Conservation (phyloP, 2,329 filamentous ascomycete species). For the Stagonosporopsis cucurbitacearum region DNA sequence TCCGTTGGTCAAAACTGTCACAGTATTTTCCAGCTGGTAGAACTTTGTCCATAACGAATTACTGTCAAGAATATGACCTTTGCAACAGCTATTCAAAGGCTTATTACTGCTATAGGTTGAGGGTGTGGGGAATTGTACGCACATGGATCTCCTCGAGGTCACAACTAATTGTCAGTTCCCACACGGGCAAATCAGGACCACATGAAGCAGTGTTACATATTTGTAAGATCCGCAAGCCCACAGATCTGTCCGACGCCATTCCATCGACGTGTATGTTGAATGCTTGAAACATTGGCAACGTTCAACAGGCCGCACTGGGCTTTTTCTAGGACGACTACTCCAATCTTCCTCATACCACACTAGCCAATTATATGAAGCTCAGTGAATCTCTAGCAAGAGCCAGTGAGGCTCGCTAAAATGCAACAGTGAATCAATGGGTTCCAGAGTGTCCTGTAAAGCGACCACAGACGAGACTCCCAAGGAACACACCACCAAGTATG, state of each 20-base stretch:
- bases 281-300: neutral
- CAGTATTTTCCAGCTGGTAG: too few species aligned
- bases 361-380: neutral
- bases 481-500: slow-evolving; percentile 74
- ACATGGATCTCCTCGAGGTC: too few species aligned
- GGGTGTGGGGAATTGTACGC: too few species aligned
- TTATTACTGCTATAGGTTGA: too few species aligned
- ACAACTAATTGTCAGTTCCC: too few species aligned
- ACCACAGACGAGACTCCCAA: slow-evolving; percentile 80
- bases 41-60: too few species aligned
- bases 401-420: neutral
- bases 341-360: neutral
- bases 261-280: neutral
- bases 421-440: neutral
- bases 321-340: neutral
- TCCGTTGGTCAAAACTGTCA: too few species aligned
- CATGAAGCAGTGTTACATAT: neutral
- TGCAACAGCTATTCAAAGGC: too few species aligned
- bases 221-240: neutral
- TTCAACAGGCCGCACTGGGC: neutral
- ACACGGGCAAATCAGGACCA: neutral
- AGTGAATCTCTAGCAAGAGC: neutral
- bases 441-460: slow-evolving; percentile 57
- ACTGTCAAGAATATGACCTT: too few species aligned
- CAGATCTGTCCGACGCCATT: neutral